Base-by-base conservation (phyloP, 305 asterid genomes). In the Solanum aculeatissimum region DNA sequence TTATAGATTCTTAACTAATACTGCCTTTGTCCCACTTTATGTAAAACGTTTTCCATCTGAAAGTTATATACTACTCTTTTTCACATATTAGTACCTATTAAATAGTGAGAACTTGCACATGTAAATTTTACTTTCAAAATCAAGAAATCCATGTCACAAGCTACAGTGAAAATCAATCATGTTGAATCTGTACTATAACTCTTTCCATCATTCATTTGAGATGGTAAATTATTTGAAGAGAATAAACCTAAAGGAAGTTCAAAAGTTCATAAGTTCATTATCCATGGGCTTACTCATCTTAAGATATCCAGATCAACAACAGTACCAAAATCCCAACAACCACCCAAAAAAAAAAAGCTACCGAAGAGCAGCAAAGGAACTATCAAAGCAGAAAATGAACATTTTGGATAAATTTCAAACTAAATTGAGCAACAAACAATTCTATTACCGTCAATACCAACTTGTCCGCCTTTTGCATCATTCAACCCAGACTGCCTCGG, bases 401-500 rank as follows among this genome's bases (percentile, higher is more conserved):
- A 32, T 18, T 74, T 72, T 19, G 55, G 47, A 9, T 11, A 45
- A 60, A 75, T 5, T 43, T 60, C 11, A 16, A 40, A 58, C 4
- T 25, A 84, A 74, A 84, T 74, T 49, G 80, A 51, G 69, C 80
- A 29, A 49, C 32, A 35, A 83, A 77, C 27, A 84, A 83, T 93
- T 92, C 95, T 96, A 72, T 87, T 84, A 83, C 87, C 82, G 74
- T 89, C 93, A 81, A 85, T 85, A 85, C 84, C 92, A 88, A 83
- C 71, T 85, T 86, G 85, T 51, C 86, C 89, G n/a, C 25, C 81
- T 88, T 70, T 82, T 12, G 88, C 92, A 86, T 88, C 88, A 89
- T 90, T 92, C 84, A 91, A 86, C 85, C 91, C 80, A 4, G 97
- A 90, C 81, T 90, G 91, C 71, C 66, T 91, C 19, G 92, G 94